Conservation (phyloP, 805 yeast genomes). For the Pichia californica region DNA sequence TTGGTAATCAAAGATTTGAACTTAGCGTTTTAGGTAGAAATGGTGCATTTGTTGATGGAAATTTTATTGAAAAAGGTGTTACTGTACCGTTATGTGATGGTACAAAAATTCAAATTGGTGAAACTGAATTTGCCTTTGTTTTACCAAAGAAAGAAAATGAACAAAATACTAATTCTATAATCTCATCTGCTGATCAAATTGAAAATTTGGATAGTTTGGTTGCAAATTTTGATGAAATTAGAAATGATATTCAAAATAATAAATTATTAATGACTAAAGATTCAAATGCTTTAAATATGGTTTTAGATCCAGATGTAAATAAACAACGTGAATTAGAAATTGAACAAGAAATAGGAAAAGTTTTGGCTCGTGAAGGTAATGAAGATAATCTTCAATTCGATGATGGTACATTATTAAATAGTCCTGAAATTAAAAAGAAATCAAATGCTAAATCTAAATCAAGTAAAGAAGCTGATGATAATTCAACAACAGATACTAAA, state of each 20-base stretch:
- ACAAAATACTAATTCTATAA: not conserved
- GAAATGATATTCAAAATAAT: slow-evolving; percentile 6
- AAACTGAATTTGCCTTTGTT: slow-evolving; percentile 80
- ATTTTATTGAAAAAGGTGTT: slow-evolving; percentile 81
- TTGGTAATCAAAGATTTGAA: slow-evolving; percentile 93
- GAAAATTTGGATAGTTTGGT: slow-evolving; percentile 9
- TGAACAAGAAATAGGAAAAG: slow-evolving; percentile 16
- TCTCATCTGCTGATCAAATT: not conserved
- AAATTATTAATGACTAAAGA: slow-evolving; percentile 1
- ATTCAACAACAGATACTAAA: not conserved
- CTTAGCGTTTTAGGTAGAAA: slow-evolving; percentile 87
- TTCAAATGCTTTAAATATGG: slow-evolving; percentile 2
- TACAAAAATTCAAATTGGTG: slow-evolving; percentile 87
- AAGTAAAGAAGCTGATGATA: not conserved
- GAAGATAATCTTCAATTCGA: slow-evolving; percentile 5
- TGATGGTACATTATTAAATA: too few species aligned
- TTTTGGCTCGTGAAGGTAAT: slow-evolving; percentile 16
- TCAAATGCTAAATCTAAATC: not conserved
- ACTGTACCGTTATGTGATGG: slow-evolving; percentile 83
- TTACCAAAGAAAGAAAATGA: slow-evolving; percentile 42
- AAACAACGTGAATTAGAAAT: slow-evolving; percentile 11
- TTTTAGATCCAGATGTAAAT: slow-evolving; percentile 4
- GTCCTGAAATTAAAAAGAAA: not conserved
- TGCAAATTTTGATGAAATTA: slow-evolving; percentile 10
- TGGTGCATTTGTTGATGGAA: slow-evolving; percentile 94